phyloP scores from a whole-genome alignment of 192 early-diverging fungal genomes.

The Coemansia interrupta region DNA sequence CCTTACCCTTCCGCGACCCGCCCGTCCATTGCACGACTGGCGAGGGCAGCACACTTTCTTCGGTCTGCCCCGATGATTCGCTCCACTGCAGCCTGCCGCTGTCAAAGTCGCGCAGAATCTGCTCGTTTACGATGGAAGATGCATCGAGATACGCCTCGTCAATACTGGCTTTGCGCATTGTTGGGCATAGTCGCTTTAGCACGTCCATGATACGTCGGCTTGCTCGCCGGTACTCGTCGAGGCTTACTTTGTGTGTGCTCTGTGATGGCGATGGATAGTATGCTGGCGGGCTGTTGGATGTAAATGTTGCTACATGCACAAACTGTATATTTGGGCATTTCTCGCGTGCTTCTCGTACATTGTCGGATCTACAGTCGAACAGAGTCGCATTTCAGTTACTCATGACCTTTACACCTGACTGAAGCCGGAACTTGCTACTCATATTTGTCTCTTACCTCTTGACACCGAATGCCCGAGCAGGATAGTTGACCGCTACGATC shows the following conservation, averaged over 20 bases:
- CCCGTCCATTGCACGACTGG: conserved; percentile 1
- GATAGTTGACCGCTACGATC: conserved; percentile 84
- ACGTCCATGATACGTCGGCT: conserved; percentile 70
- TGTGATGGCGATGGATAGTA: conserved; percentile 67
- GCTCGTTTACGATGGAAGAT: conserved; percentile 62
- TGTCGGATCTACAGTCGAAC: conserved; percentile 30
- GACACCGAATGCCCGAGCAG: conserved; percentile 76
- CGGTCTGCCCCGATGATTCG: not conserved
- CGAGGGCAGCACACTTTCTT: not conserved
- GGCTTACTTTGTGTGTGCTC: conserved; percentile 83
- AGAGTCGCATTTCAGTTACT: not conserved
- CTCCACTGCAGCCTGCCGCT: conserved; percentile 20
- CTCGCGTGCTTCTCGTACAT: conserved; percentile 32
- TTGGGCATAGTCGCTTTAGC: conserved; percentile 56
- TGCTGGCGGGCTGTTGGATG: conserved; percentile 58
- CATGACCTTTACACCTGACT: not conserved
- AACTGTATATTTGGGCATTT: conserved; percentile 63
- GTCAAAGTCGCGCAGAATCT: conserved; percentile 34
- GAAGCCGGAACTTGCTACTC: too few relatives aligned
- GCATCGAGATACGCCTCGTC: conserved; percentile 92
- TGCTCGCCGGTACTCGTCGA: conserved; percentile 77
- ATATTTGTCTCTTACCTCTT: conserved; percentile 51
- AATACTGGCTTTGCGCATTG: conserved; percentile 67
- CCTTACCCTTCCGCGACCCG: conserved; percentile 46
- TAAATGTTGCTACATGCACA: conserved; percentile 82